Percentiles rank a stretch among this genome's conserved stretches.
phyloP scores from a whole-genome alignment of 75 land plant genomes.

The Sequoiadendron giganteum region DNA sequence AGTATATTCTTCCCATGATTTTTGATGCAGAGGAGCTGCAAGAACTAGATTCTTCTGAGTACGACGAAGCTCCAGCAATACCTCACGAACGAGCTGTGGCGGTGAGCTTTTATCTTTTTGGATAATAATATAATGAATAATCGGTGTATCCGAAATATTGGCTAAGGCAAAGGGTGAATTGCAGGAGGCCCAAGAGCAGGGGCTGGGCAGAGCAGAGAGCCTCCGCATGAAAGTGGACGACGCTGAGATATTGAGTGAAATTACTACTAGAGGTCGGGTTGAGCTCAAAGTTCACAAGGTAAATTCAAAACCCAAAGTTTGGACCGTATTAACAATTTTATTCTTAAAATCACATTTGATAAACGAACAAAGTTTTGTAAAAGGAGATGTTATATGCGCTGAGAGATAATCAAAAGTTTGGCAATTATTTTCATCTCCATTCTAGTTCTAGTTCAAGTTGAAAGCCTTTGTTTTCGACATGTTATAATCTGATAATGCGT shows the following conservation, averaged over 20 bases:
- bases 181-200: background rate
- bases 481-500: no score
- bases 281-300: conserved; percentile 2
- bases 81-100: conserved; percentile 13
- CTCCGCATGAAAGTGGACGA: background rate
- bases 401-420: no score
- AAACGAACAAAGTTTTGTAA: no score
- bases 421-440: no score
- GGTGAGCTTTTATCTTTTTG: background rate
- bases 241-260: background rate
- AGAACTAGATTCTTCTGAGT: conserved; percentile 47
- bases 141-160: no score
- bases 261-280: background rate
- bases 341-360: no score
- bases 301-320: background rate
- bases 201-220: background rate
- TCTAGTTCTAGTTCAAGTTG: no score
- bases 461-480: no score
- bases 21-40: conserved; percentile 31
- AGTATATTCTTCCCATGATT: conserved; percentile 31
- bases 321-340: no score
- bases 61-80: conserved; percentile 36
- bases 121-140: no score
- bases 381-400: no score
- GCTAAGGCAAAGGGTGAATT: no score